These are phyloP conservation scores for Ascoidea rubescens DNA, from an alignment of 805 yeast genomes.

Conservation along the genomic window DNA sequence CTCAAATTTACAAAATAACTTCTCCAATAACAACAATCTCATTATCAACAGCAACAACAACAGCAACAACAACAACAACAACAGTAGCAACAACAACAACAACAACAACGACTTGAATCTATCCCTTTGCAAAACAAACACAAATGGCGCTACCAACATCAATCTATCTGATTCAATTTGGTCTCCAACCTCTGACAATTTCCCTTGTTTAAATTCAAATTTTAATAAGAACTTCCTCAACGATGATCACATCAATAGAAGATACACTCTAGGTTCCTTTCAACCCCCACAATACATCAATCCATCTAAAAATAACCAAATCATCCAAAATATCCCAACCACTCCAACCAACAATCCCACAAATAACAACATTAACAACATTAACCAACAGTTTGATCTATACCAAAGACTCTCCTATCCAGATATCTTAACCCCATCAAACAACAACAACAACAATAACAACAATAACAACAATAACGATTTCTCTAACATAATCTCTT, in stretches of 20 bases:
- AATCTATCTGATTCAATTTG: neutral
- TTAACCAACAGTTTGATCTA: no score
- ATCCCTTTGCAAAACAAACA: neutral
- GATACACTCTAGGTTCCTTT: neutral
- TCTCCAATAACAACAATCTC: neutral
- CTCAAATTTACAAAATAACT: no score
- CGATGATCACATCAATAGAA: neutral
- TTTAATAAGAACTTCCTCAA: no score
- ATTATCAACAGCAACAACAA: neutral
- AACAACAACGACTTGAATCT: neutral
- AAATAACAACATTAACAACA: no score
- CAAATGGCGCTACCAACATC: neutral
- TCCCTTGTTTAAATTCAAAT: neutral
- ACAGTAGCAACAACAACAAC: neutral
- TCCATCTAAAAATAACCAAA: no score
- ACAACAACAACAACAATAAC: constrained; percentile 6
- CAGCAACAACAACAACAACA: neutral
- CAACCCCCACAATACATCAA: neutral
- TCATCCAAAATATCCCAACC: no score
- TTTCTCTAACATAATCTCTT: no score
- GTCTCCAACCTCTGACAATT: neutral
- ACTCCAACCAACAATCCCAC: no score
- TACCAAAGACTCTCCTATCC: no score
- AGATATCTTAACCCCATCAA: neutral
- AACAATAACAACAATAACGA: neutral